Evolutionary conservation across 129 eudicot species (phyloP), one percentile per base, ranked within the genome.

Genomic region (Centaurea solstitialis): DNA sequence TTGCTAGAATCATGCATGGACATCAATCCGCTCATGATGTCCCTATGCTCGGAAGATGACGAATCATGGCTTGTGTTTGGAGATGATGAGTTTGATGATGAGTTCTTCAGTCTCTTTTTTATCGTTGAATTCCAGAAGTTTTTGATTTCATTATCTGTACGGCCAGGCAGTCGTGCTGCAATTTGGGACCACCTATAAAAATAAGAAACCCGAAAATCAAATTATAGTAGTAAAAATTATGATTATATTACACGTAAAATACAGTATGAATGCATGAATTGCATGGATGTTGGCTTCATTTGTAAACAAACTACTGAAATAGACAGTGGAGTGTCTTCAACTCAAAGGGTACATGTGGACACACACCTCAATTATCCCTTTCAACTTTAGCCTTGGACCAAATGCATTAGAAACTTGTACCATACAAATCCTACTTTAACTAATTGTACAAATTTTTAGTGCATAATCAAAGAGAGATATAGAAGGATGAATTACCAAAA

Each of bases 71-170:
- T 89, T 15, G 89, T 82, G 86, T 91, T 91, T 39, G 93, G 91
- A 20, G 97, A 89, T 11, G 87, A 73, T 10, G 89, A 77, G 61
- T 83, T 79, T 41, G 93, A 90, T 8, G 92, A 84, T 30, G 91
- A 82, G 7, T 83, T 88, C 80, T 89, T 93, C 17, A 91, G 79
- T 82, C 98, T 89, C 83, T 91, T 93, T 80, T 93, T 93, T 10
- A 93, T 81, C 1, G 97, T 91, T 0, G 97, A 93, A 59, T 93
- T 93, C 98, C 98, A 93, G 17, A 87, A 91, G 38, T 93, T 93
- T 77, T 93, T 93, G 68, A 93, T 91, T 74, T 93, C 98, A 21
- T 93, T 93, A 61, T 93, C 98, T 1, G 98, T 93, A 4, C 98
- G 91, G 9, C 98, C 97, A 0, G 98, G 98, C 84, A 93, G 77